Conservation (phyloP, 106 monocot species). For the Hemerocallis citrina region DNA sequence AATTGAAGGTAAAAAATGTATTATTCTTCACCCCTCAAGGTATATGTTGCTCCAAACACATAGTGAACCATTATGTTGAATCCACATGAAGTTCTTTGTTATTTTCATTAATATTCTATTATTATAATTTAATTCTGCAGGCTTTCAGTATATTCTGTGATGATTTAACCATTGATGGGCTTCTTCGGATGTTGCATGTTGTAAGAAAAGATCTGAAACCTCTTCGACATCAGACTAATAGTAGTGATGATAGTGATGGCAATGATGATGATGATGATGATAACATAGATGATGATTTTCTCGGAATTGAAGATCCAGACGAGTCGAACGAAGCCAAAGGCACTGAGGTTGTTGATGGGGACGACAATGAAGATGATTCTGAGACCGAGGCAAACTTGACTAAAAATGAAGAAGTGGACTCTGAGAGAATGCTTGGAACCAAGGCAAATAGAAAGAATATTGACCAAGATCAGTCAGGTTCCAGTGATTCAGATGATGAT, state of each 20-base stretch:
- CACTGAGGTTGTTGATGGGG: conserved; percentile 20
- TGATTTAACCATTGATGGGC: conserved; percentile 61
- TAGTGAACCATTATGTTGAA: neutral
- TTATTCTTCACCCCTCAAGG: too few relatives aligned
- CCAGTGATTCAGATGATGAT: conserved; percentile 55
- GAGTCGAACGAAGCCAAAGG: conserved; percentile 35
- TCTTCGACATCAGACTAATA: conserved; percentile 29
- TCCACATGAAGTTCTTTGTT: neutral
- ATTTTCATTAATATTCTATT: neutral
- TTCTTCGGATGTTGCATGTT: conserved; percentile 66
- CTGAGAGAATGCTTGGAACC: conserved; percentile 7
- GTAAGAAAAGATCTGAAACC: conserved; percentile 86
- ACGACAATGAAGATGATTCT: conserved; percentile 25
- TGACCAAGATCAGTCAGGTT: conserved; percentile 14
- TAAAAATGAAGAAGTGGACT: conserved; percentile 25
- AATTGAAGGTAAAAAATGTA: too few relatives aligned
- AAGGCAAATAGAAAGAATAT: conserved; percentile 17
- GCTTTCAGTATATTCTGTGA: conserved; percentile 75
- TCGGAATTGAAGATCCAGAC: conserved; percentile 73
- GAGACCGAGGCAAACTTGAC: conserved; percentile 8
- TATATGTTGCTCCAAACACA: neutral
- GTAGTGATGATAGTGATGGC: conserved; percentile 34
- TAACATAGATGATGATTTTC: conserved; percentile 70
- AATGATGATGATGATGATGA: conserved; percentile 42
- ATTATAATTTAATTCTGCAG: conserved; percentile 40